Base-by-base conservation (phyloP, 192 early-diverging fungal species). In the Podila verticillata region DNA sequence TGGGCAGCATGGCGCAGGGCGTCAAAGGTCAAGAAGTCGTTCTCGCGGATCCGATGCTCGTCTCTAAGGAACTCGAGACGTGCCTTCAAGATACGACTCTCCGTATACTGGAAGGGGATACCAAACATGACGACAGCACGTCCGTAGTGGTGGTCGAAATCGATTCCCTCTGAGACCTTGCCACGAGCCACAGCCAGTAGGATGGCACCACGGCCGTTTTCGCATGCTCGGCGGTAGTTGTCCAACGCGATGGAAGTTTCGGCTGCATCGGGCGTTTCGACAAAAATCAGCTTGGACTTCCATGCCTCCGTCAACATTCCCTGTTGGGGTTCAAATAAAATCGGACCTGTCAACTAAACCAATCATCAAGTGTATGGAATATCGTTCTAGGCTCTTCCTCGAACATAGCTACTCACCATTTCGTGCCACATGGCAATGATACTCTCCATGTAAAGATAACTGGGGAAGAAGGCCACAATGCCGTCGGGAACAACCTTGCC, bases 81-180 rank as follows among this genome's bases (percentile, higher is more conserved):
- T 1, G 97, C 97, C 89, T 97, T 98, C 57, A 99, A 79, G 49
- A 98, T 97, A 26, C 97, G 82, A 59, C 91, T 93, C 81, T 98
- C 97, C 0, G 97, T 99, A 83, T 99, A 99, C 87, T 99, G 98
- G 82, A 99, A 99, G 6, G 98, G 98, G 61, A 99, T 97, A 17
- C 98, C 98, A 91, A 99, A 99, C 90, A 99, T 92, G 67, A 99
- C 90, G 65, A 99, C 98, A 31, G 98, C 97, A 20, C 98, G 92
- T 26, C 98, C 98, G 83, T 98, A 99, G 75, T 99, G 94, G 83
- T 99, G 97, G 83, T 99, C 98, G 75, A 99, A 99, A 91, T 99
- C 98, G 72, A 99, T 98, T 47, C 98, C 98, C 85, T 99, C 98
- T 26, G 96, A 98, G 22, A 99, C 97, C 81, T 99, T 99, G 13